phyloP scores from a whole-genome alignment of 352 stramenopile genomes.

The Phytophthora pistaciae region DNA sequence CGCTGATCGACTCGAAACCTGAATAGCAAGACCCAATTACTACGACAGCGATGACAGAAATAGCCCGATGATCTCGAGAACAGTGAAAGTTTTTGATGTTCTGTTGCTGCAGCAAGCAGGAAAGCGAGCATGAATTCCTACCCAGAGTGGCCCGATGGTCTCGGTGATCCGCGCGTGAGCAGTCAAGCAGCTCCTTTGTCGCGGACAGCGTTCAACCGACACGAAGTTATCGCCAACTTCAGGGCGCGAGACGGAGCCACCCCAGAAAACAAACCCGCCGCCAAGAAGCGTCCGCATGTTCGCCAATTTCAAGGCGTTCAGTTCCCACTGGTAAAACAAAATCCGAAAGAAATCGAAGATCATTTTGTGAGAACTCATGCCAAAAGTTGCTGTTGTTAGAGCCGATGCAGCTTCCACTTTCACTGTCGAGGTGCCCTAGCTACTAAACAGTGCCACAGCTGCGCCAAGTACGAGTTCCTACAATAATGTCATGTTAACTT shows the following conservation, averaged over 20 bases:
- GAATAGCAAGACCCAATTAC: not conserved
- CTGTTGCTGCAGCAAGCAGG: no score
- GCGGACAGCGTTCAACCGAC: constrained; percentile 27
- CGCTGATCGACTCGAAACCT: not conserved
- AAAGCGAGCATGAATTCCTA: constrained; percentile 44
- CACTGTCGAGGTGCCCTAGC: constrained; percentile 50
- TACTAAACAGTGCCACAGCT: constrained; percentile 76
- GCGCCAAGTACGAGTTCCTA: constrained; percentile 54
- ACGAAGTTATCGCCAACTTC: constrained; percentile 54
- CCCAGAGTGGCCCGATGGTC: constrained; percentile 64
- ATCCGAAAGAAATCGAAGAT: not conserved
- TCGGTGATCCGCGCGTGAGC: constrained; percentile 58
- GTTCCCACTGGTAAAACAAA: constrained; percentile 27
- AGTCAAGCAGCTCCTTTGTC: constrained; percentile 8
- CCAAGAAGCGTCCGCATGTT: constrained; percentile 32
- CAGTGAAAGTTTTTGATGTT: not conserved
- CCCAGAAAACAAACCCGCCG: constrained; percentile 9
- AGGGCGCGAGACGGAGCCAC: constrained; percentile 20
- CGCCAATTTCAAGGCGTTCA: constrained; percentile 30
- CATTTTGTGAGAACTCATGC: not conserved
- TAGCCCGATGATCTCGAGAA: not conserved
- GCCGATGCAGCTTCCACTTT: constrained; percentile 66
- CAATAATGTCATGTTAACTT: not conserved
- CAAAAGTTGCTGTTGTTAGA: constrained; percentile 19
- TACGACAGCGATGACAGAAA: not conserved